Evolutionary conservation across 2,329 filamentous ascomycete species (phyloP).

Genomic region (Pseudogymnoascus sp.): DNA sequence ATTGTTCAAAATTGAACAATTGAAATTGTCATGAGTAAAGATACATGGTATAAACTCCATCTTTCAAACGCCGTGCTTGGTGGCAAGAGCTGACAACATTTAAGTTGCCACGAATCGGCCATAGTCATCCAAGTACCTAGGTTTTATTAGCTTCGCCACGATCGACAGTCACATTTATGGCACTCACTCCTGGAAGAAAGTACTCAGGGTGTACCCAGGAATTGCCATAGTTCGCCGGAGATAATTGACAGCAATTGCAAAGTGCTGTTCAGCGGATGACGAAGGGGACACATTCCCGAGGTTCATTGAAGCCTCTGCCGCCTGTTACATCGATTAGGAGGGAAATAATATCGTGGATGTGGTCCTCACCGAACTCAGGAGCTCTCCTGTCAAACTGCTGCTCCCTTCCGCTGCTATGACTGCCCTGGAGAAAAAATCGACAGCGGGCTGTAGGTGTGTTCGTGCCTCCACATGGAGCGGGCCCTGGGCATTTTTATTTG

Average conservation of each 20-base stretch:
- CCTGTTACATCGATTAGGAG: slow-evolving; percentile 25
- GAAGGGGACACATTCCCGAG: slow-evolving; percentile 43
- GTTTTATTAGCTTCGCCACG: neutral
- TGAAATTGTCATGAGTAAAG: neutral
- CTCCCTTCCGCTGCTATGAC: slow-evolving; percentile 36
- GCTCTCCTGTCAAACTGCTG: slow-evolving; percentile 32
- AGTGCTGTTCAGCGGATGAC: slow-evolving; percentile 37
- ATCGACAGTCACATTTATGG: neutral
- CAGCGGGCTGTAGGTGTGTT: slow-evolving; percentile 42
- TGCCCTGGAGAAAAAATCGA: slow-evolving; percentile 43
- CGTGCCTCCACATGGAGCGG: slow-evolving; percentile 45
- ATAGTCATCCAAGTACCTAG: slow-evolving; percentile 40
- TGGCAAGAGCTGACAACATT: neutral
- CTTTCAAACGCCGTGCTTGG: neutral
- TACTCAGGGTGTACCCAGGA: slow-evolving; percentile 35
- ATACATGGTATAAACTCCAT: neutral
- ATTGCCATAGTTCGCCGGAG: slow-evolving; percentile 37
- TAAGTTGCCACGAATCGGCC: slow-evolving; percentile 24
- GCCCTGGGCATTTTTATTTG: slow-evolving; percentile 20
- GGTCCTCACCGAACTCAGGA: slow-evolving; percentile 37
- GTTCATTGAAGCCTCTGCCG: slow-evolving; percentile 46
- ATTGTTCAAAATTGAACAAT: neutral
- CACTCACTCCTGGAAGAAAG: slow-evolving; percentile 40
- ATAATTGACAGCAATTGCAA: slow-evolving; percentile 39
- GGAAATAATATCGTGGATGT: neutral